Evolutionary conservation across 2,329 filamentous ascomycete genomes (phyloP).

Genomic region (Fusarium penzigii): DNA sequence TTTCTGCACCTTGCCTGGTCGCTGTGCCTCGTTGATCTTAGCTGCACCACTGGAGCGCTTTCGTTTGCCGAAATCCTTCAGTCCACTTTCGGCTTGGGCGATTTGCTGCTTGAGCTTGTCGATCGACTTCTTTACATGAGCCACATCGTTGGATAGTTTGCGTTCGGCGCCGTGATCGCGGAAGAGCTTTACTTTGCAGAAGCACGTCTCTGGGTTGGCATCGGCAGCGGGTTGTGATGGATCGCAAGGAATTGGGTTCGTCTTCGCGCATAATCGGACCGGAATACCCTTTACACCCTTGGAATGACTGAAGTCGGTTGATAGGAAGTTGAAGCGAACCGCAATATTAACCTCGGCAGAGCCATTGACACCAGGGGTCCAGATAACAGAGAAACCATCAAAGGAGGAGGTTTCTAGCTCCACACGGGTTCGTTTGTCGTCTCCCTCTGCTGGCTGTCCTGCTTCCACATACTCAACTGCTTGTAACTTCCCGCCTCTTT

Average conservation of each 20-base stretch:
- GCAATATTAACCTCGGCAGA: constrained; percentile 79
- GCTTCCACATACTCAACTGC: constrained; percentile 90
- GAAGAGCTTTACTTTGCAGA: constrained; percentile 96
- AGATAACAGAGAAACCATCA: constrained; percentile 89
- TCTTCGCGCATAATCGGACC: constrained; percentile 90
- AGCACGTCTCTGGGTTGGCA: constrained; percentile 72
- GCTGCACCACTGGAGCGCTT: constrained; percentile 55
- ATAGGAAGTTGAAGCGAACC: constrained; percentile 96
- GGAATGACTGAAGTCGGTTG: constrained; percentile 97
- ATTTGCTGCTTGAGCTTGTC: constrained; percentile 96
- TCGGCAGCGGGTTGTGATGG: constrained; percentile 49
- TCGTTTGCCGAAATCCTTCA: constrained; percentile 67
- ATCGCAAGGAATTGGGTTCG: constrained; percentile 62
- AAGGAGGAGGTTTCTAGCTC: constrained; percentile 80
- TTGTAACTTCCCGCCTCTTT: constrained; percentile 86
- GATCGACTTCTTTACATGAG: constrained; percentile 94
- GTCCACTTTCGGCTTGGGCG: constrained; percentile 68
- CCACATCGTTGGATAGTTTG: constrained; percentile 91
- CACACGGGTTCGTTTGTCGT: constrained; percentile 67
- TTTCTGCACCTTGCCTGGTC: constrained; percentile 82
- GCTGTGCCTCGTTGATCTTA: constrained; percentile 52
- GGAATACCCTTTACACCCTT: constrained; percentile 98
- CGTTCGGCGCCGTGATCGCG: constrained; percentile 93
- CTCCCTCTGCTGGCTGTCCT: constrained; percentile 58
- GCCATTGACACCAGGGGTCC: constrained; percentile 73